A percentile compares a stretch with the other conserved stretches of the same genome.
These are phyloP conservation scores for Botrytis galanthina DNA, from an alignment of 2,329 filamentous ascomycete species.

Conservation along the genomic window DNA sequence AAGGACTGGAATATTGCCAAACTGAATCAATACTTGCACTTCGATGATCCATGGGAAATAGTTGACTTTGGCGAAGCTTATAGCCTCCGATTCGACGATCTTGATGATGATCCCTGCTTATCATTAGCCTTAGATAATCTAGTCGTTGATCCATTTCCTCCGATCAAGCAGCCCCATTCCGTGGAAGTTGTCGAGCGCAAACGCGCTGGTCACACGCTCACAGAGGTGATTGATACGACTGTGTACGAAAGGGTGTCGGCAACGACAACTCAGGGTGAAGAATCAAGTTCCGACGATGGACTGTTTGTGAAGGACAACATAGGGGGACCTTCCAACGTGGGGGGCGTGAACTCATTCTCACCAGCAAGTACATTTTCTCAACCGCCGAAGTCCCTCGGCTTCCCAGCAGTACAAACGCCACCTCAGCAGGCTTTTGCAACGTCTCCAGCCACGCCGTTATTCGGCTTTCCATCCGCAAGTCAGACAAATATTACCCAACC, in stretches of 20 bases:
- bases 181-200: constrained; percentile 58
- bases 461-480: not conserved
- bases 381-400: not conserved
- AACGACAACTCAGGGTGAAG: not conserved
- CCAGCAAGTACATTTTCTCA: not conserved
- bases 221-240: constrained; percentile 56
- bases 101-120: constrained; percentile 38
- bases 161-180: constrained; percentile 56
- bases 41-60: constrained; percentile 66
- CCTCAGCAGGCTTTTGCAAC: not conserved
- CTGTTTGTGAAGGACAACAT: constrained; percentile 33
- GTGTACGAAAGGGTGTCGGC: constrained; percentile 44
- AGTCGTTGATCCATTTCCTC: constrained; percentile 44
- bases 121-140: constrained; percentile 33
- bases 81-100: constrained; percentile 51
- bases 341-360: not conserved
- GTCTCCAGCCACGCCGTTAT: not conserved
- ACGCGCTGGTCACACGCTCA: constrained; percentile 50
- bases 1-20: constrained; percentile 58
- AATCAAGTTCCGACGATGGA: constrained; percentile 37
- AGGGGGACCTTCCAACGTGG: not conserved
- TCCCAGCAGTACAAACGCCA: not conserved
- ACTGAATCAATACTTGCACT: constrained; percentile 59
- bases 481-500: not conserved
- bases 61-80: constrained; percentile 62